Evolutionary conservation across 2,329 filamentous ascomycete genomes (phyloP).

Genomic region (Didymella arachidicola): DNA sequence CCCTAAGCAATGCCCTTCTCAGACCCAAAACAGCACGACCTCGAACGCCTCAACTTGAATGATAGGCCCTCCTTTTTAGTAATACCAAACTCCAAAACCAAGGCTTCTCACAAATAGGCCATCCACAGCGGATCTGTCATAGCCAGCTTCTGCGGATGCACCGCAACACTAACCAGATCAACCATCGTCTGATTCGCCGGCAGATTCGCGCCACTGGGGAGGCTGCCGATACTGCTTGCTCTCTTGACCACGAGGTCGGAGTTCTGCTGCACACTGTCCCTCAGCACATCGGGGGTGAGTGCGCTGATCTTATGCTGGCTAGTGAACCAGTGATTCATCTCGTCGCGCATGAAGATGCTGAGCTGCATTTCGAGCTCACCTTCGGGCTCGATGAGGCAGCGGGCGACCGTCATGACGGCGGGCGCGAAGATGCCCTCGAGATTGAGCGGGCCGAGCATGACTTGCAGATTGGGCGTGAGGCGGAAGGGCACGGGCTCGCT

Average conservation of each 20-base stretch:
- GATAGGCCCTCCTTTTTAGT: background rate
- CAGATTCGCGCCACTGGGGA: slow-evolving; percentile 74
- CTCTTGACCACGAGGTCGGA: slow-evolving; percentile 91
- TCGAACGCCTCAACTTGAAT: background rate
- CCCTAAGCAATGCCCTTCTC: background rate
- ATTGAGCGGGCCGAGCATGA: slow-evolving; percentile 92
- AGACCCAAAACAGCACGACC: background rate
- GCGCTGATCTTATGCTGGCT: slow-evolving; percentile 69
- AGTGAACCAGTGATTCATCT: slow-evolving; percentile 97
- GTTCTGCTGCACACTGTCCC: slow-evolving; percentile 84
- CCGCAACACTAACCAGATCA: slow-evolving; percentile 89
- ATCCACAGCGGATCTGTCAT: slow-evolving; percentile 96
- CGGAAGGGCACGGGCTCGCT: slow-evolving; percentile 96
- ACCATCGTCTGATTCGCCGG: slow-evolving; percentile 98
- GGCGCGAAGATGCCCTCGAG: slow-evolving; percentile 97
- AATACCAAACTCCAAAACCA: background rate
- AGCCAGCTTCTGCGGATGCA: slow-evolving; percentile 88
- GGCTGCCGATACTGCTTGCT: slow-evolving; percentile 81
- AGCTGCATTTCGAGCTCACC: slow-evolving; percentile 92
- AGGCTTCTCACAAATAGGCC: slow-evolving; percentile 76
- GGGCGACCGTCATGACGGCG: slow-evolving; percentile 93
- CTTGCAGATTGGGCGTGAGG: slow-evolving; percentile 94
- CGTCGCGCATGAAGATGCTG: slow-evolving; percentile 92
- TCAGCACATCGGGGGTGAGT: slow-evolving; percentile 69
- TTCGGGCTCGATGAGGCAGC: slow-evolving; percentile 85